Conservation (phyloP, 2,329 filamentous ascomycete genomes). For the Elsinoe fawcettii region DNA sequence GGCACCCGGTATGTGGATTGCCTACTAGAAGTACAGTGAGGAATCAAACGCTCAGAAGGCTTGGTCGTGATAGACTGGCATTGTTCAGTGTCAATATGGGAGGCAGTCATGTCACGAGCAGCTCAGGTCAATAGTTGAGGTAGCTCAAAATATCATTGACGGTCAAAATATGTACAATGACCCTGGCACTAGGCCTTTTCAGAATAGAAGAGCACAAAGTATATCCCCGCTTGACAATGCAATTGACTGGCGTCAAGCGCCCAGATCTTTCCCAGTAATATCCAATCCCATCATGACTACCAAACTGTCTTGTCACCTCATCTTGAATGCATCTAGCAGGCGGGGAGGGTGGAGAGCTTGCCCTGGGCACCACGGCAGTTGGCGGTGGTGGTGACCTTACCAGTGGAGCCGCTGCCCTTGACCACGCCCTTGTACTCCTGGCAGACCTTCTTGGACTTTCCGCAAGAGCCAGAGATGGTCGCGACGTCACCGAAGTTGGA, state of each 20-base stretch:
- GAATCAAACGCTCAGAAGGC: too few relatives aligned
- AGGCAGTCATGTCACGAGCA: too few relatives aligned
- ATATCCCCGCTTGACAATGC: constrained; percentile 8
- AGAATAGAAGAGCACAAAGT: constrained; percentile 12
- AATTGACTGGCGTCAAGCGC: neutral
- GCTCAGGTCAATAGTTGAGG: neutral
- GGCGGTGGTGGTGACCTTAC: constrained; percentile 28
- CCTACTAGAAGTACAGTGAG: too few relatives aligned
- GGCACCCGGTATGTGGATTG: too few relatives aligned
- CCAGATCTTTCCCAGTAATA: neutral
- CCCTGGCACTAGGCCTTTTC: constrained; percentile 10
- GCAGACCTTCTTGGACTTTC: constrained; percentile 30
- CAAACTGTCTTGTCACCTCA: neutral
- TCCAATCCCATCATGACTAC: neutral
- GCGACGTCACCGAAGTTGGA: constrained; percentile 45
- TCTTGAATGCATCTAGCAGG: constrained; percentile 15
- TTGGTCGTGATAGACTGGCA: too few relatives aligned
- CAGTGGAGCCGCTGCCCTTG: constrained; percentile 25
- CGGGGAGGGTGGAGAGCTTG: constrained; percentile 17
- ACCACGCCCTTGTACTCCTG: constrained; percentile 28
- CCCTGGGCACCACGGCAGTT: constrained; percentile 9
- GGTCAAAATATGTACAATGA: constrained; percentile 13
- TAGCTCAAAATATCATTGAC: constrained; percentile 13
- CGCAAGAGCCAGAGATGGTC: constrained; percentile 36
- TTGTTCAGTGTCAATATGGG: too few relatives aligned